Base-by-base conservation (phyloP, 2,329 filamentous ascomycete species). In the Teratosphaeria gauchensis region DNA sequence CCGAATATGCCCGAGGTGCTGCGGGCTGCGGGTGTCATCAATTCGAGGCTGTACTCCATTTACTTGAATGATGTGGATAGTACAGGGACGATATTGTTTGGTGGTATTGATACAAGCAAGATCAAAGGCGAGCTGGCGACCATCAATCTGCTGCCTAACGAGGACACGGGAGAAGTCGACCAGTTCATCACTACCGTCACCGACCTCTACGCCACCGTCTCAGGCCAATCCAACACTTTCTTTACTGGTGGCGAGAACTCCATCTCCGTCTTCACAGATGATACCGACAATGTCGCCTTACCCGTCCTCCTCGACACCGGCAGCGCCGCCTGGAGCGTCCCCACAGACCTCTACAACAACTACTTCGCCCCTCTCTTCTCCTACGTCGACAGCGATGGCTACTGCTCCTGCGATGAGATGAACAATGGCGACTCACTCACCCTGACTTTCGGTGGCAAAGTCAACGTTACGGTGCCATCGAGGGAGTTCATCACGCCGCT, bases 271-370 rank as follows among this genome's bases (percentile, higher is more conserved):
- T 68, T 68, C 57, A 38, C 32, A 48, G 55, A 55, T 12, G 21
- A 30, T 24, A 54, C 33, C 51, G 33, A 54, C 42, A 61, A 66
- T 35, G 11, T 57, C 24, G 57, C 62, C 16, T 60, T 70, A 0
- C 63, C 65, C 6, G 68, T 72, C 3, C 61, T 69, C 11, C 66
- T 72, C 46, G 71, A 73, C 57, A 71, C 71, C 12, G 71, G 71
- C 52, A 65, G 64, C 14, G 61, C 66, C 16, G 65, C 67, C 4
- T 71, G 68, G 68, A 58, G 58, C 4, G 58, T 73, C 6, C 63
- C 67, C 2, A 31, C 51, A 0, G 24, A 55, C 3, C 56, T 64
- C 55, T 73, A 69, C 61, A 52, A 57, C n/a, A 53, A 55, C 14
- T 68, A 59, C 46, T 58, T 72, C 51, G 58, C 60, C 11, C 58